phyloP scores from a whole-genome alignment of 2,329 filamentous ascomycete genomes.

The Neonectria punicea region DNA sequence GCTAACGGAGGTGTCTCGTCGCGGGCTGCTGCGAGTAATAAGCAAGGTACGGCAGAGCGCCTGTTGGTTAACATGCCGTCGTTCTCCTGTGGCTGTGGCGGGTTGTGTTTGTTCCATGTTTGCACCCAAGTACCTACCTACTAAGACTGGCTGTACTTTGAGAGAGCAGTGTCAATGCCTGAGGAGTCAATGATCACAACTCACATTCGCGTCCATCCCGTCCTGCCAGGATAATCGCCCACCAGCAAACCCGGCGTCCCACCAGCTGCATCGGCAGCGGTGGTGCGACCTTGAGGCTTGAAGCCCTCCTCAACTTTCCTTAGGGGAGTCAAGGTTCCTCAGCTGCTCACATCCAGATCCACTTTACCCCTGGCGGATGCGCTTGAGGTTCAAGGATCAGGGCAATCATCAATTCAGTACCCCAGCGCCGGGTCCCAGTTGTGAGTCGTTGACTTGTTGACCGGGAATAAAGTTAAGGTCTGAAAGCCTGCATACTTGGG shows the following conservation, averaged over 20 bases:
- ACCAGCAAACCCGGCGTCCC: constrained; percentile 8
- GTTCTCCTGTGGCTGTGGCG: not conserved
- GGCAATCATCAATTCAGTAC: constrained; percentile 4
- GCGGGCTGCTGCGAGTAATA: constrained; percentile 12
- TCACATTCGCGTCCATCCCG: not conserved
- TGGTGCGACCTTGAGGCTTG: constrained; percentile 29
- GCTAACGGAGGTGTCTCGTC: constrained; percentile 12
- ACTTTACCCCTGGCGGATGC: not conserved
- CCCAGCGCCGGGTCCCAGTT: not conserved
- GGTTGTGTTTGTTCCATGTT: not conserved
- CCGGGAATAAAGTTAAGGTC: not conserved
- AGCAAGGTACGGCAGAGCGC: constrained; percentile 19
- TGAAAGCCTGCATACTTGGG: not conserved
- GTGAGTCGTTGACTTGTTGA: not conserved
- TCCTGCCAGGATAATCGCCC: constrained; percentile 2
- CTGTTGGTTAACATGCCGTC: constrained; percentile 9
- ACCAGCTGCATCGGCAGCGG: constrained; percentile 24
- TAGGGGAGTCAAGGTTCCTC: not conserved
- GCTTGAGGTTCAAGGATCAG: not conserved
- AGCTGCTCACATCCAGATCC: not conserved
- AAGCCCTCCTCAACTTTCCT: not conserved
- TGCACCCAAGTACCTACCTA: not conserved
- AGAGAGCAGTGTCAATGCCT: not conserved
- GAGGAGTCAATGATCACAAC: not conserved
- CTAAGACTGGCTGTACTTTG: too few species aligned